A percentile compares a stretch with the other conserved stretches of the same genome.
Evolutionary conservation across 352 stramenopile genomes (phyloP).

Genomic region (Blastocystis sp.): DNA sequence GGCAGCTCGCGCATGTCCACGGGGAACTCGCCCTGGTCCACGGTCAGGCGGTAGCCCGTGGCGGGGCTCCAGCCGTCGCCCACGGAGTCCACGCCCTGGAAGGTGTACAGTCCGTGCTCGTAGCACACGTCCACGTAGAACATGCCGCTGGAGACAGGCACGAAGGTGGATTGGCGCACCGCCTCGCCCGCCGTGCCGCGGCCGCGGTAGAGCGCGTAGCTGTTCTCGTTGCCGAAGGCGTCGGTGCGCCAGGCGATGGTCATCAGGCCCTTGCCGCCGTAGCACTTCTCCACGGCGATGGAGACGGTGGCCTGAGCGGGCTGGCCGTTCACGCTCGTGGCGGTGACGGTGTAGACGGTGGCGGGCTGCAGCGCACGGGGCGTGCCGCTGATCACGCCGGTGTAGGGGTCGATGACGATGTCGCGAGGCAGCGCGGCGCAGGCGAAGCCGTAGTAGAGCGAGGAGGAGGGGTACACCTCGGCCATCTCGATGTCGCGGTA

Average conservation of each 20-base stretch:
- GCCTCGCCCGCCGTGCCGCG: neutral
- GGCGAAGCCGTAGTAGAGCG: neutral
- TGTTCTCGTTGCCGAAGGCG: conserved; percentile 3
- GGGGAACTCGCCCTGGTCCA: conserved; percentile 14
- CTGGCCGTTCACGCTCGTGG: neutral
- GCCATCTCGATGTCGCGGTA: conserved; percentile 34
- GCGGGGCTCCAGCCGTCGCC: conserved; percentile 5
- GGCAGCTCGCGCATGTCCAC: conserved; percentile 39
- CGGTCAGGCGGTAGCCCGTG: conserved; percentile 27
- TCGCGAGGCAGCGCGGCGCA: neutral
- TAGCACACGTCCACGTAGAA: conserved; percentile 5
- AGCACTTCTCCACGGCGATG: conserved; percentile 8
- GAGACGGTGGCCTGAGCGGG: neutral
- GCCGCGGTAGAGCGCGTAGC: neutral
- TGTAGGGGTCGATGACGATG: neutral
- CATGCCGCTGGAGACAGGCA: neutral
- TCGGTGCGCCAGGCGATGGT: neutral
- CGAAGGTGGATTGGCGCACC: neutral
- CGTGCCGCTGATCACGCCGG: neutral
- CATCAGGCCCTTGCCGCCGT: conserved; percentile 10
- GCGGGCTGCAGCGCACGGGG: neutral
- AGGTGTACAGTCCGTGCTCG: neutral
- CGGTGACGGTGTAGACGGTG: neutral
- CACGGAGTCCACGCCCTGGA: neutral
- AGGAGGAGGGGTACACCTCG: neutral